Base-by-base conservation (phyloP, 495 filamentous ascomycete species). In the Penicillium coprophilum region DNA sequence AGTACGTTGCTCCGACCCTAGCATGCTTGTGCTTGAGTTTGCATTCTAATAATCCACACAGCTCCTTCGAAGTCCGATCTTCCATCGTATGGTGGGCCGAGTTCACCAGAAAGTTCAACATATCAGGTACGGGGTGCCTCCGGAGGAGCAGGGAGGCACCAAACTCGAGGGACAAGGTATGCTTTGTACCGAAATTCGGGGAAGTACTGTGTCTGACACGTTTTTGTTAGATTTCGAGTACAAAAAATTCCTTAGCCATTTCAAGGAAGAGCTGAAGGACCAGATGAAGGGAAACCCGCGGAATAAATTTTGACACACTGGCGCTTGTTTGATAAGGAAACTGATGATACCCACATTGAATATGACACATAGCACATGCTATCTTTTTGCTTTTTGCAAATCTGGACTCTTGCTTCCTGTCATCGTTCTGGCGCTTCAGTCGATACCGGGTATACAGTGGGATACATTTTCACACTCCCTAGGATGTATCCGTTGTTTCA, bases 31-130 rank as follows among this genome's bases (percentile, higher is more conserved):
- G 7, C 6, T 38, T 24, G 4, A 46, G 46, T 19, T 56, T 61
- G 71, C 8, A 69, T 60, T 41, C 53, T 66, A 40, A 66, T 44
- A 12, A 27, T 45, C 9, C 38, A 48, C 63, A 85, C 65, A 87
- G 85, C 80, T 88, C 51, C 74, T 87, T 44, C 62, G 68, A 52
- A 87, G 84, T 63, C 81, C 79, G 5, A 63, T 76, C 36, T 88
- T 86, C 65, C 85, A 87, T 64, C 73, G 80, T 12, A 72, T 71
- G 52, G 85, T 87, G n/a, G 73, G 77, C 17, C 67, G 64, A 57
- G 70, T 86, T 15, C 80, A 87, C 65, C 76, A 79, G 41, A 75
- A 71, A 39, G 66, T 87, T 27, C 78, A 81, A 45, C 75, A 80
- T 43, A 45, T 78, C 38, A 72, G 66, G 30, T 76, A 83, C 61